Evolutionary conservation across 148 eudicot genomes (phyloP), one percentile per base, ranked within the genome.

Genomic region (Bassia scoparia): DNA sequence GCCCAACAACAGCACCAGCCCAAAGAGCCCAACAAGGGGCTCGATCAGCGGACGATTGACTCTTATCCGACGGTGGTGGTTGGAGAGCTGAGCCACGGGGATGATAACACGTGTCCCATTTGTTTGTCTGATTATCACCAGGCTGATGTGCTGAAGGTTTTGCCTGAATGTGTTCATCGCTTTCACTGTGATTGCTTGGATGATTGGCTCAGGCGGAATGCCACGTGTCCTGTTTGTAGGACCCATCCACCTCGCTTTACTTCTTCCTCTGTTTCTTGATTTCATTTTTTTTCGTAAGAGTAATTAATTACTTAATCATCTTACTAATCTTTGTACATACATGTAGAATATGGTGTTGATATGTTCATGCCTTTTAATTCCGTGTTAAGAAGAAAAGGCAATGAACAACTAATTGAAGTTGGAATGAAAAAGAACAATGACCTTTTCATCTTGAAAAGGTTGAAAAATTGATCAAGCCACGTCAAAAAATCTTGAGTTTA

Each of bases 121-220:
- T 79, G 81, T 38, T 74, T 79, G 30, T 17, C 16, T 38, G 81
- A 79, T n/a, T 75, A 79, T 50, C 17, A 20, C 5, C 24, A 29
- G 18, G 31, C 35, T 6, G 79, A 75, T 71, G 41, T 70, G 6
- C 9, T 70, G 33, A 80, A 56, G 82, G 76, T 80, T 16, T 14
- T 80, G 55, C 82, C 79, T 2, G 67, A 80, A 56, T 80, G 82
- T 71, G 21, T 75, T 68, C 82, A 80, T 67, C 21, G 68, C 12
- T 80, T 70, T 20, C 82, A 80, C 59, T n/a, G 23, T n/a, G 41
- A 80, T 27, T 80, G 82, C 18, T 67, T 75, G 31, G 76, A 44
- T 20, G 62, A 56, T 26, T 80, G 82, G 79, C 76, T 80, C 37
- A 20, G 7, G n/a, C 3, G 11, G 5, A 65, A 80, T 27, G 75